Conservation (phyloP, 345 rosid genomes). For the Arabis alpina region DNA sequence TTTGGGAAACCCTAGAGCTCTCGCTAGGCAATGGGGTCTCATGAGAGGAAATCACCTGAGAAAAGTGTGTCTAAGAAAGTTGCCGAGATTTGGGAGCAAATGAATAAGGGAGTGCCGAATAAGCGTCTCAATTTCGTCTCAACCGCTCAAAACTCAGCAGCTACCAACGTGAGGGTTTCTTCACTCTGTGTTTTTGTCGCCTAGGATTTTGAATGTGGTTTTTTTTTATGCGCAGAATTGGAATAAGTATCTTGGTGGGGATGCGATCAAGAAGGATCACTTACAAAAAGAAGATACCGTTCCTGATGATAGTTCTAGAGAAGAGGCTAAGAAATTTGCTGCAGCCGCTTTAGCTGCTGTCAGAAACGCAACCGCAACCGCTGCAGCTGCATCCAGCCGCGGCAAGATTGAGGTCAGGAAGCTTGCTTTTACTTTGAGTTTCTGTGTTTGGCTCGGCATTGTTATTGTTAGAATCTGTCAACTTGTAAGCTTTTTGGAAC, state of each 20-base stretch:
- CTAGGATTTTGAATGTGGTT: background rate
- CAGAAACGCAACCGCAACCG: slow-evolving; percentile 74
- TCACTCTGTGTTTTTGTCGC: background rate
- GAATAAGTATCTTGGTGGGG: slow-evolving; percentile 37
- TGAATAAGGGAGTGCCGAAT: slow-evolving; percentile 43
- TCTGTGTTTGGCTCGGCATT: background rate
- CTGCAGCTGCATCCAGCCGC: slow-evolving; percentile 58
- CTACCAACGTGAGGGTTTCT: slow-evolving; percentile 43
- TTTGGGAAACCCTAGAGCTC: too few species aligned
- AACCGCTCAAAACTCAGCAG: slow-evolving; percentile 34
- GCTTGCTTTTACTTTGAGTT: slow-evolving; percentile 14
- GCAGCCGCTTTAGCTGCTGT: slow-evolving; percentile 94
- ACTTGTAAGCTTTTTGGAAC: too few species aligned
- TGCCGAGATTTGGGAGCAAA: slow-evolving; percentile 36
- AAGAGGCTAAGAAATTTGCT: slow-evolving; percentile 71
- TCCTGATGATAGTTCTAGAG: slow-evolving; percentile 46
- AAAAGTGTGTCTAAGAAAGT: slow-evolving; percentile 49
- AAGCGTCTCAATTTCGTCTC: slow-evolving; percentile 37
- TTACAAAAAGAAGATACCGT: slow-evolving; percentile 35
- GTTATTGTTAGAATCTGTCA: too few species aligned
- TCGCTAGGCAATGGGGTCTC: slow-evolving; percentile 39
- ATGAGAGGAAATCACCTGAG: slow-evolving; percentile 15
- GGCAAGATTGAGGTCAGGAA: slow-evolving; percentile 82
- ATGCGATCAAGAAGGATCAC: slow-evolving; percentile 31
- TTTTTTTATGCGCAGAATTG: slow-evolving; percentile 23